Percentiles rank a stretch among this genome's conserved stretches.
These are phyloP conservation scores for Lactarius hengduanensis DNA, from an alignment of 768 basidiomycete genomes.

Conservation along the genomic window DNA sequence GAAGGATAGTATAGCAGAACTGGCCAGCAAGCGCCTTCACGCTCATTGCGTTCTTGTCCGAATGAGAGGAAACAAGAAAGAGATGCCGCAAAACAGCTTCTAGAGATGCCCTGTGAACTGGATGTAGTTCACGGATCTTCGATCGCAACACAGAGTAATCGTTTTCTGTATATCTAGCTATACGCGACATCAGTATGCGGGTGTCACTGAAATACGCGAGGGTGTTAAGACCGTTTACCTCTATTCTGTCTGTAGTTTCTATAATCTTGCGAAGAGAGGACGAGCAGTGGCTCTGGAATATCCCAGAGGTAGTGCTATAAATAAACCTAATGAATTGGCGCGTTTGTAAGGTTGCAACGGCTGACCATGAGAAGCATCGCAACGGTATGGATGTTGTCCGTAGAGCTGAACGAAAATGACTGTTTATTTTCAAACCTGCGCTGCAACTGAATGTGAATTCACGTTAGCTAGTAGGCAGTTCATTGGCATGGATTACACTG, in stretches of 20 bases:
- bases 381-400: background rate
- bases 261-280: background rate
- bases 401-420: background rate
- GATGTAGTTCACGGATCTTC: background rate
- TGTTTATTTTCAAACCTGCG: background rate
- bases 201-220: background rate
- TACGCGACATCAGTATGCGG: background rate
- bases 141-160: background rate
- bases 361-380: background rate
- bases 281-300: background rate
- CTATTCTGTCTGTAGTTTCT: background rate
- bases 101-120: background rate
- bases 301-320: conserved; percentile 2
- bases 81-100: background rate
- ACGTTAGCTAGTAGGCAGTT: background rate
- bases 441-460: background rate
- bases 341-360: background rate
- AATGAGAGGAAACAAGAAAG: background rate
- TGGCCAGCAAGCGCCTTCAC: background rate
- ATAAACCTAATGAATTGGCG: too few relatives aligned
- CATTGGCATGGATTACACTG: background rate
- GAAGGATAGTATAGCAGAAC: background rate
- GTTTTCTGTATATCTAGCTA: background rate
- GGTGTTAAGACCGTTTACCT: background rate
- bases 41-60: background rate